A percentile compares a stretch with the other conserved stretches of the same genome.
These are phyloP conservation scores for Lachnellula subtilissima DNA, from an alignment of 2,329 filamentous ascomycete species.

Conservation along the genomic window DNA sequence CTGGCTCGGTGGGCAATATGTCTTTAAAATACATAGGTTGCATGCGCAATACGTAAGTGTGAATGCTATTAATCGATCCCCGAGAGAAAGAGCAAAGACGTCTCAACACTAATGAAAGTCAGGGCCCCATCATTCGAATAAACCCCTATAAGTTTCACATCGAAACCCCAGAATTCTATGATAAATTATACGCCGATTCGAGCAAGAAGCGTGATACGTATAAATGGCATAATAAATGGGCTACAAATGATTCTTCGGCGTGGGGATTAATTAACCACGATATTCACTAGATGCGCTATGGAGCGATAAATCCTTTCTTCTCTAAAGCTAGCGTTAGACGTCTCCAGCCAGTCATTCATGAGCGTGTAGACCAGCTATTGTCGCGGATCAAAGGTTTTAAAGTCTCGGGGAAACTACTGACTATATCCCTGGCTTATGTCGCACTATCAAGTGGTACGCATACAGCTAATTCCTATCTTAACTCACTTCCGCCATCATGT, in stretches of 20 bases:
- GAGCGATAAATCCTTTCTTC: constrained; percentile 20
- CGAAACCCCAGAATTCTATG: constrained; percentile 33
- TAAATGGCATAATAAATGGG: constrained; percentile 7
- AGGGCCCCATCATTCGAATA: constrained; percentile 33
- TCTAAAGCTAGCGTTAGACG: constrained; percentile 15
- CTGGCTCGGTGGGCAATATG: constrained; percentile 38
- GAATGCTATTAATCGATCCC: background rate
- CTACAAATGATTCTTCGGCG: constrained; percentile 4
- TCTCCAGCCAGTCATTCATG: constrained; percentile 20
- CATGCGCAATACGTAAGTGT: constrained; percentile 35
- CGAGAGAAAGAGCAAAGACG: background rate
- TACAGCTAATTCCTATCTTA: background rate
- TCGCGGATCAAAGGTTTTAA: constrained; percentile 6
- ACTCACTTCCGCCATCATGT: background rate
- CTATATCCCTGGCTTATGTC: background rate
- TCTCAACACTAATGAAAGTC: constrained; percentile 13
- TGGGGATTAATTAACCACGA: constrained; percentile 17
- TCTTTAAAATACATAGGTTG: constrained; percentile 38
- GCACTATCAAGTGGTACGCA: background rate
- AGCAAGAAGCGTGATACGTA: constrained; percentile 12
- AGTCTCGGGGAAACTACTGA: constrained; percentile 1
- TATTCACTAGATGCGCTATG: constrained; percentile 15
- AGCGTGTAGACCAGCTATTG: constrained; percentile 8
- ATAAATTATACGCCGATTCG: constrained; percentile 35
- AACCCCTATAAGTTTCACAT: constrained; percentile 39